These are phyloP conservation scores for Aspergillus sclerotiicarbonarius DNA, from an alignment of 495 filamentous ascomycete genomes.

Conservation along the genomic window DNA sequence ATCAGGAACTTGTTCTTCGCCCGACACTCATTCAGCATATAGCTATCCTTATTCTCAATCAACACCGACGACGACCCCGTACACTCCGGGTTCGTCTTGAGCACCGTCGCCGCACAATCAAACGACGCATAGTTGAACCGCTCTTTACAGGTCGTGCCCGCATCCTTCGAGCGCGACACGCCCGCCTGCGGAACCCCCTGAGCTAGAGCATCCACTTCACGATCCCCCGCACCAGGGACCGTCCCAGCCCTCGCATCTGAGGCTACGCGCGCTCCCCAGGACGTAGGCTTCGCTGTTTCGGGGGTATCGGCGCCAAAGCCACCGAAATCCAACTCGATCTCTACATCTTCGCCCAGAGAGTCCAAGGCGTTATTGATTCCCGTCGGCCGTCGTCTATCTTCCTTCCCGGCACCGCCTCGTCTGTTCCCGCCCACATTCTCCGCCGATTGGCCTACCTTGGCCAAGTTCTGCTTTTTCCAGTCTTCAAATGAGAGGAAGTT, in stretches of 20 bases:
- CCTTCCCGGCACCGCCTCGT: constrained; percentile 35
- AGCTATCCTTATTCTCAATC: constrained; percentile 96
- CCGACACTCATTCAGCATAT: constrained; percentile 92
- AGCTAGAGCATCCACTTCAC: constrained; percentile 25
- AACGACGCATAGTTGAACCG: constrained; percentile 97
- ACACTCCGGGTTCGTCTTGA: constrained; percentile 82
- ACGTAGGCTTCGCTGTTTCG: constrained; percentile 34
- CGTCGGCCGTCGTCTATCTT: constrained; percentile 47
- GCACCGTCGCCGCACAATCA: constrained; percentile 88
- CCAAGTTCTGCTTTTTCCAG: constrained; percentile 94
- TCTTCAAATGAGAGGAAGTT: constrained; percentile 97
- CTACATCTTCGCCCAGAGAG: constrained; percentile 78
- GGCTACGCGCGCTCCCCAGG: constrained; percentile 36
- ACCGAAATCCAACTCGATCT: constrained; percentile 88
- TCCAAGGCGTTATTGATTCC: constrained; percentile 66
- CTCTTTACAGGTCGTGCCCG: constrained; percentile 92
- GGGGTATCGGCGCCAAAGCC: constrained; percentile 55
- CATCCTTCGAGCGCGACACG: constrained; percentile 72
- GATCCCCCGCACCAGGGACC: constrained; percentile 20
- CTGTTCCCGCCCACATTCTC: constrained; percentile 60
- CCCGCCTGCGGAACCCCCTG: constrained; percentile 41
- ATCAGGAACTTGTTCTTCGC: constrained; percentile 90
- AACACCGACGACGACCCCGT: constrained; percentile 84
- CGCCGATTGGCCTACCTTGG: constrained; percentile 78
- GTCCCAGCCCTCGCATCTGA: constrained; percentile 31